phyloP scores from a whole-genome alignment of 495 filamentous ascomycete genomes.

The Podospora anserina region DNA sequence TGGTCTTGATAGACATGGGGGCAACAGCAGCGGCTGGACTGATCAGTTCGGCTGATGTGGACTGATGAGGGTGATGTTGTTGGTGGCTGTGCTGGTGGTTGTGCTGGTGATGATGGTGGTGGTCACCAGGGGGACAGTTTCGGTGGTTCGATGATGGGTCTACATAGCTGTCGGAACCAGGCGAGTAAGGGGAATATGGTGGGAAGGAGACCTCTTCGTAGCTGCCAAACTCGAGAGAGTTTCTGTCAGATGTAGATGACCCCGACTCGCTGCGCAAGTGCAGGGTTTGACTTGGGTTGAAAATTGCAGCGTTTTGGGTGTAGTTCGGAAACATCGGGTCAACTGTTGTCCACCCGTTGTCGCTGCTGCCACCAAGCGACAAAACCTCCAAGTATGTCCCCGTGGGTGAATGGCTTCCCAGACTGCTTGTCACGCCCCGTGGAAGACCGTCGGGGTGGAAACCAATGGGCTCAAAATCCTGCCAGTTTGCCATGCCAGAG shows the following conservation, averaged over 20 bases:
- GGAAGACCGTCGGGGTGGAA: constrained; percentile 52
- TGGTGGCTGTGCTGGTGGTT: constrained; percentile 33
- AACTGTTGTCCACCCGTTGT: constrained; percentile 78
- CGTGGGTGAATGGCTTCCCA: constrained; percentile 78
- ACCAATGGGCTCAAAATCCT: constrained; percentile 64
- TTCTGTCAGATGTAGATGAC: constrained; percentile 69
- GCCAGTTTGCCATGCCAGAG: constrained; percentile 61
- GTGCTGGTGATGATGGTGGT: constrained; percentile 33
- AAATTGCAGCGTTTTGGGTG: constrained; percentile 61
- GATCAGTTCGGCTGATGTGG: constrained; percentile 48
- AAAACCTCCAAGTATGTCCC: constrained; percentile 79
- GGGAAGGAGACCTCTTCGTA: constrained; percentile 74
- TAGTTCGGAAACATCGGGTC: constrained; percentile 52
- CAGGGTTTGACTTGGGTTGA: constrained; percentile 81
- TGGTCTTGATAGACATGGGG: constrained; percentile 64
- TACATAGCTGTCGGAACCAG: constrained; percentile 60
- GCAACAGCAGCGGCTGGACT: constrained; percentile 68
- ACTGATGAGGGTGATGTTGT: constrained; percentile 43
- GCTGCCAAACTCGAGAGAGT: constrained; percentile 65
- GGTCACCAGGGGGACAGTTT: constrained; percentile 48
- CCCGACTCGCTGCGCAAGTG: constrained; percentile 82
- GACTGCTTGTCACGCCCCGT: constrained; percentile 45
- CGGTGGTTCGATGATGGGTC: constrained; percentile 47
- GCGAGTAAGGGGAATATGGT: constrained; percentile 64
- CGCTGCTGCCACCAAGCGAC: constrained; percentile 73